Evolutionary conservation across 192 early-diverging fungal genomes (phyloP), one percentile per base, ranked within the genome.

Genomic region (Phycomyces nitens): DNA sequence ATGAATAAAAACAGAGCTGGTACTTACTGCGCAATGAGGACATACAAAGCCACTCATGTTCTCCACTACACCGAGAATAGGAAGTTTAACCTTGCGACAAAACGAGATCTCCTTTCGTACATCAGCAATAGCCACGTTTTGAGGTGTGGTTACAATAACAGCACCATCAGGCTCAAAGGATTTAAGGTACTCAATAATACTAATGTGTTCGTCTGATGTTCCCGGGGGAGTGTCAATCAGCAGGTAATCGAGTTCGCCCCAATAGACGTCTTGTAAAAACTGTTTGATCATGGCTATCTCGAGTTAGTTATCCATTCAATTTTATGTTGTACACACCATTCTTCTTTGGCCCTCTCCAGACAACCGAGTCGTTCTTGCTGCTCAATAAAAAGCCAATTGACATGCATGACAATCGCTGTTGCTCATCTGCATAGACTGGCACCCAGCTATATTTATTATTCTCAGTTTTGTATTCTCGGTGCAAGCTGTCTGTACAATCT

Each of bases 321-420:
- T n/a, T 39, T 26, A 54, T 0, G 34, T 18, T 1, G 12, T 24
- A 49, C 69, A 29, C 78, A 89, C 90, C 91, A 75, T 90, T 97
- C 84, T 99, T 99, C 70, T 99, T 99, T 29, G 97, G 94, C 2
- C 97, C 97, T 41, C 95, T 84, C 97, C 97, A 99, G 21, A 99
- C 93, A 14, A 99, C 93, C 22, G 97, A 93, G 63, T 96, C 88
- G 66, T 96, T 86, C 60, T 88, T 89, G 68, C 83, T 88, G 39
- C 83, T 84, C 55, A 99, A 80, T 71, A 99, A 82, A 58, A 98
- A 99, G 43, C 92, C 95, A 51, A 99, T 94, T 5, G 95, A 97
- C 97, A 99, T 99, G 54, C 94, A 95, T 16, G 81, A 82, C 2
- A 93, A 72, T 53, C 76, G 76, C 61, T 93, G 84, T 29, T 80